phyloP scores from a whole-genome alignment of 257 asterid genomes.

The Phtheirospermum japonicum region DNA sequence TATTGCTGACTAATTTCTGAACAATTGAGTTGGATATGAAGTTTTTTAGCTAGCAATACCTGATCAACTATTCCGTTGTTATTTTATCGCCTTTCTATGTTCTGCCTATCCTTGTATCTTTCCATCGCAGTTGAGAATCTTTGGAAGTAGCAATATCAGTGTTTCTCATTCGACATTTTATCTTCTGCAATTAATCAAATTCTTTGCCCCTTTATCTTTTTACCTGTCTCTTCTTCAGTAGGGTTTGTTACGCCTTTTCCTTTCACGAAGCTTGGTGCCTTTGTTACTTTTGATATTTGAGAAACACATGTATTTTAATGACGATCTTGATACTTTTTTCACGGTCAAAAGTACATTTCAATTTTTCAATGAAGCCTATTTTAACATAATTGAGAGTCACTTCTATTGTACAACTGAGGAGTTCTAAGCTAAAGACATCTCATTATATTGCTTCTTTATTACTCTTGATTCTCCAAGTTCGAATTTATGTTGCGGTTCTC shows the following conservation, averaged over 20 bases:
- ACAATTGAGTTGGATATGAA: slow-evolving; percentile 6
- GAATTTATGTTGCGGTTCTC: slow-evolving; percentile 19
- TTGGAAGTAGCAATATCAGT: slow-evolving; percentile 1
- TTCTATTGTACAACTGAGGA: slow-evolving; percentile 19
- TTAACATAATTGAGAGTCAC: slow-evolving; percentile 1
- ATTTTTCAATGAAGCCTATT: slow-evolving; percentile 6
- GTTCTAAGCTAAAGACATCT: slow-evolving; percentile 15
- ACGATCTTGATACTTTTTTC: slow-evolving; percentile 6
- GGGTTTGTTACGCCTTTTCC: slow-evolving; percentile 1
- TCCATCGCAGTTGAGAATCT: slow-evolving; percentile 14
- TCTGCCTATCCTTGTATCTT: neutral
- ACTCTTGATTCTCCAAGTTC: slow-evolving; percentile 7
- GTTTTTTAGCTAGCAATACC: slow-evolving; percentile 15
- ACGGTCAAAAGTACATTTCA: slow-evolving; percentile 1
- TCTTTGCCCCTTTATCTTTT: neutral
- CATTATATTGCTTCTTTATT: slow-evolving; percentile 14
- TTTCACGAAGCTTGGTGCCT: slow-evolving; percentile 5
- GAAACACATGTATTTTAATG: neutral
- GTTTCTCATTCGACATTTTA: slow-evolving; percentile 9
- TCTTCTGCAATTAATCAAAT: slow-evolving; percentile 2
- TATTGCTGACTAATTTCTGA: slow-evolving; percentile 9
- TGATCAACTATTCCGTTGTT: slow-evolving; percentile 3
- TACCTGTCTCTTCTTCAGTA: neutral
- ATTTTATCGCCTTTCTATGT: neutral
- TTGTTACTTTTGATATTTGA: slow-evolving; percentile 6